phyloP scores from a whole-genome alignment of 345 rosid species.

The Litchi chinensis region DNA sequence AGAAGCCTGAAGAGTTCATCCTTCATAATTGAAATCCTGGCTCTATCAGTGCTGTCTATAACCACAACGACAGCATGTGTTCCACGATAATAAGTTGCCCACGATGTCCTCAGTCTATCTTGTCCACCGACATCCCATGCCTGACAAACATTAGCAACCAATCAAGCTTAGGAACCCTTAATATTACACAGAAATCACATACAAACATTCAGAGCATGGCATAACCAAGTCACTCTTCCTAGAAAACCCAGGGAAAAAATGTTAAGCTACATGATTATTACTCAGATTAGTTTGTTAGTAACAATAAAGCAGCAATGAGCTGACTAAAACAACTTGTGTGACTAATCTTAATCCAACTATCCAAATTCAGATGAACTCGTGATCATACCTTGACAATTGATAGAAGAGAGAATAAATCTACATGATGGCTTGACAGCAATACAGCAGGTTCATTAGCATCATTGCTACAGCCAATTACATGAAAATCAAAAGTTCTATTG shows the following conservation, averaged over 20 bases:
- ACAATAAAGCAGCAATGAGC: neutral
- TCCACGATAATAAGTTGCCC: slow-evolving; percentile 96
- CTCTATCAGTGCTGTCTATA: slow-evolving; percentile 94
- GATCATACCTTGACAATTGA: neutral
- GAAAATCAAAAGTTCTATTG: neutral
- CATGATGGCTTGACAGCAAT: neutral
- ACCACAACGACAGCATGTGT: slow-evolving; percentile 87
- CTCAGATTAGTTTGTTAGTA: neutral
- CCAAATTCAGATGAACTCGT: neutral
- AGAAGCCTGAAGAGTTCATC: slow-evolving; percentile 82
- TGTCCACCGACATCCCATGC: slow-evolving; percentile 99
- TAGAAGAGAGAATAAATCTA: neutral
- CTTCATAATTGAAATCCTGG: slow-evolving; percentile 83
- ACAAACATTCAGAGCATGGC: neutral
- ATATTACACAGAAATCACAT: neutral
- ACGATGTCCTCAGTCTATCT: slow-evolving; percentile 87
- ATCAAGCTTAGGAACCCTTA: neutral
- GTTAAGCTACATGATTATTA: neutral
- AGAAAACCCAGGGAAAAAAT: neutral
- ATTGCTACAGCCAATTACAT: neutral
- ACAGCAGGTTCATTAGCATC: neutral
- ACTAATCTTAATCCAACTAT: neutral
- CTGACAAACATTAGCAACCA: slow-evolving; percentile 37
- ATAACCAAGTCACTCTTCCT: neutral
- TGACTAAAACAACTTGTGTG: neutral